Evolutionary conservation across 768 basidiomycete species (phyloP).

Genomic region (Thelephora ganbajun): DNA sequence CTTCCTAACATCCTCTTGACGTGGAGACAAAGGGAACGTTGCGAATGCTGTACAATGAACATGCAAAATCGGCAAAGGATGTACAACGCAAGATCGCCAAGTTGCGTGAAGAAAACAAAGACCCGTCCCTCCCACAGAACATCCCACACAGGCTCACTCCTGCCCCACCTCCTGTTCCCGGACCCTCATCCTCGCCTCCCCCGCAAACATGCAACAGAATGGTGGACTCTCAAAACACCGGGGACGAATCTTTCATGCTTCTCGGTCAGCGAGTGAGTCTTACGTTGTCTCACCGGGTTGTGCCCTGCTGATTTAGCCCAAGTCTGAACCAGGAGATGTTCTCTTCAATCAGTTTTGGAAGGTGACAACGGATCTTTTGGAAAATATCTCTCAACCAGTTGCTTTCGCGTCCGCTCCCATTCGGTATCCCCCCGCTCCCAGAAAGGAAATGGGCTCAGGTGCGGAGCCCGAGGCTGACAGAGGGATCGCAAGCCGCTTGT

Average conservation of each 20-base stretch:
- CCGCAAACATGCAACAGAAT: slow-evolving; percentile 32
- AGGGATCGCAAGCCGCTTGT: slow-evolving; percentile 42
- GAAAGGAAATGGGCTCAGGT: slow-evolving; percentile 38
- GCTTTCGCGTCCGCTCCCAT: slow-evolving; percentile 78
- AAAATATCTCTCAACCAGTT: slow-evolving; percentile 70
- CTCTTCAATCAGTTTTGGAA: slow-evolving; percentile 79
- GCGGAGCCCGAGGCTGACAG: slow-evolving; percentile 63
- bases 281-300: slow-evolving; percentile 1
- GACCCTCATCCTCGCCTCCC: slow-evolving; percentile 29
- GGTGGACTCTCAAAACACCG: slow-evolving; percentile 35
- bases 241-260: slow-evolving; percentile 85
- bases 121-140: slow-evolving; percentile 62
- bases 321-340: slow-evolving; percentile 61
- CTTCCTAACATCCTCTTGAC: slow-evolving; percentile 3
- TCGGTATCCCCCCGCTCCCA: slow-evolving; percentile 22
- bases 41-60: slow-evolving; percentile 62
- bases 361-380: slow-evolving; percentile 76
- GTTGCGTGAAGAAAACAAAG: slow-evolving; percentile 62
- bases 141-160: slow-evolving; percentile 17
- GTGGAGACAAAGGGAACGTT: slow-evolving; percentile 64
- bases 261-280: slow-evolving; percentile 59
- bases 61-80: slow-evolving; percentile 56
- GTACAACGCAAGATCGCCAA: slow-evolving; percentile 59
- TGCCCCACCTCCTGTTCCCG: slow-evolving; percentile 10
- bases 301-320: background rate